Evolutionary conservation across 805 yeast genomes (phyloP).

Genomic region (Wickerhamomyces xylosicus): DNA sequence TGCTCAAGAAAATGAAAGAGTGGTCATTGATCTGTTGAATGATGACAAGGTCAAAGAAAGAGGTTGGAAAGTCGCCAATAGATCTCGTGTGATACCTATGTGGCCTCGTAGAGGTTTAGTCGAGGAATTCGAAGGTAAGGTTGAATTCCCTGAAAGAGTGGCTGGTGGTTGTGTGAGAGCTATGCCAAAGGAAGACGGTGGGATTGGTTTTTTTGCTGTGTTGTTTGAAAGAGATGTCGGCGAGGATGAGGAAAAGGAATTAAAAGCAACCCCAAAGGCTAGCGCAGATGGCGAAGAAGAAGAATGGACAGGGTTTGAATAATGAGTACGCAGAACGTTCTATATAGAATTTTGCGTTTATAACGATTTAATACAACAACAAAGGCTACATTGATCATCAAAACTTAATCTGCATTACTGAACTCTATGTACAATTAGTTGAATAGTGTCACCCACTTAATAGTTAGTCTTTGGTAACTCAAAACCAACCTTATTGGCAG

Average conservation of each 20-base stretch:
- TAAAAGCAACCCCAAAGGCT: constrained; percentile 1
- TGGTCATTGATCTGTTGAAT: constrained; percentile 65
- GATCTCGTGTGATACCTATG: constrained; percentile 54
- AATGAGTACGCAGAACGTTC: constrained; percentile 24
- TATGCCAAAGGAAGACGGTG: constrained; percentile 83
- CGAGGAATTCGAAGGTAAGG: constrained; percentile 42
- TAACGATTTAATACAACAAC: constrained; percentile 1
- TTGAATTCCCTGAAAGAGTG: constrained; percentile 33
- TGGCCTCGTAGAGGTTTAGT: constrained; percentile 85
- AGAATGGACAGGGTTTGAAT: constrained; percentile 2
- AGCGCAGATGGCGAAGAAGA: constrained; percentile 4
- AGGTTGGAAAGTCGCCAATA: constrained; percentile 68
- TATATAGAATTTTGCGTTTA: constrained; percentile 24
- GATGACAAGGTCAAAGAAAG: constrained; percentile 51
- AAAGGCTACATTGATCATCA: not conserved
- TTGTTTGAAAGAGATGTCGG: constrained; percentile 51
- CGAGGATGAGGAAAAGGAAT: not conserved
- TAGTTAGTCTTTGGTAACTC: constrained; percentile 35
- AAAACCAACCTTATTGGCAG: constrained; percentile 87
- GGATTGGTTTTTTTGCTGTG: constrained; percentile 98
- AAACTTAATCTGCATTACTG: too few species aligned
- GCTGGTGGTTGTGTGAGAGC: constrained; percentile 88
- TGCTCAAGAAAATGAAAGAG: constrained; percentile 88
- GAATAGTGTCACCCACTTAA: too few species aligned
- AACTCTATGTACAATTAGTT: not conserved